These are phyloP conservation scores for Rhizopus microsporus DNA, from an alignment of 371 early-diverging fungal species.

Conservation along the genomic window DNA sequence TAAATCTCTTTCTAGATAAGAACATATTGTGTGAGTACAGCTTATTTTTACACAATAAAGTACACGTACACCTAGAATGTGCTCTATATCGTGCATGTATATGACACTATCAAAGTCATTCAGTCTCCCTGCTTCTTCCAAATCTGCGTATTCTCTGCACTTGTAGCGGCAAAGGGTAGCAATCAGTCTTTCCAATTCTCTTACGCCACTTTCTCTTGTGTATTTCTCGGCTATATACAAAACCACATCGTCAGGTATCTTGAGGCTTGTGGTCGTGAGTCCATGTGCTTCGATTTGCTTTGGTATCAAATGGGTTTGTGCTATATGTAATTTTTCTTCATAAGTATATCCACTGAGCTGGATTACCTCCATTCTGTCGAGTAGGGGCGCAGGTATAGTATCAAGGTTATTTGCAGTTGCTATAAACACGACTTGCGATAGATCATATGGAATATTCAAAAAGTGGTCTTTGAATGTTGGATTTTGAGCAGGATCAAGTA, in stretches of 20 bases:
- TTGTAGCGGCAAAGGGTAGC: conserved; percentile 75
- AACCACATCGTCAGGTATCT: conserved; percentile 52
- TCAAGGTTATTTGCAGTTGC: conserved; percentile 84
- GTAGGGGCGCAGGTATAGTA: conserved; percentile 75
- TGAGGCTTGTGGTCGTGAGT: conserved; percentile 40
- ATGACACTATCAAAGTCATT: conserved; percentile 16
- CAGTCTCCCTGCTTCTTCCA: conserved; percentile 27
- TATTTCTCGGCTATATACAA: conserved; percentile 66
- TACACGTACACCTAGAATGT: conserved; percentile 43
- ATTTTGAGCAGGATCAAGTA: conserved; percentile 89
- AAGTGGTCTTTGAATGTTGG: conserved; percentile 74
- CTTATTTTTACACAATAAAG: neutral
- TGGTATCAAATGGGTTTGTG: conserved; percentile 54
- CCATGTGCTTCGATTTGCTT: conserved; percentile 80
- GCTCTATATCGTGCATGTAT: conserved; percentile 24
- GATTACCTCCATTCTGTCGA: conserved; percentile 89
- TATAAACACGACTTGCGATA: conserved; percentile 83
- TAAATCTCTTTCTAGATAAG: conserved; percentile 22
- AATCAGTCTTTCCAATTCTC: conserved; percentile 75
- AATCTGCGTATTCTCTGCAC: conserved; percentile 66
- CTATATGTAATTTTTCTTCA: conserved; percentile 73
- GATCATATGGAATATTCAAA: conserved; percentile 79
- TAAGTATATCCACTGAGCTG: conserved; percentile 83
- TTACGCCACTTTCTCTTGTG: conserved; percentile 86
- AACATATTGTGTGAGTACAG: neutral